Evolutionary conservation across 208 protist genomes (phyloP), one percentile per base, ranked within the genome.

Genomic region (Angomonas deanei): DNA sequence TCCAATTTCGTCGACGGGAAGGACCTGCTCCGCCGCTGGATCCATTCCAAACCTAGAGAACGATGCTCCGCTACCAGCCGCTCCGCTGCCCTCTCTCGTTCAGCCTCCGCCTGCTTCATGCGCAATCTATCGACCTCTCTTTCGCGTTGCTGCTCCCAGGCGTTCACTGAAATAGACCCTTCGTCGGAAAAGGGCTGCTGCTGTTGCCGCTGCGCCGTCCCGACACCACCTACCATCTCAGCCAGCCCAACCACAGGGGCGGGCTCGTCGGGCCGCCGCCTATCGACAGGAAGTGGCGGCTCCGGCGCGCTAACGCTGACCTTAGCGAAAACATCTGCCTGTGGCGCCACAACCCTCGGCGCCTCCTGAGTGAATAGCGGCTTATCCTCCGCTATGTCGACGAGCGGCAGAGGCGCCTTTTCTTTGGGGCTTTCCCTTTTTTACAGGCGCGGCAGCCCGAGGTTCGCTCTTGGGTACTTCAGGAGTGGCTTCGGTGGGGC

Each of bases 61-160:
- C 74, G 64, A 61, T 91, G 80, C 64, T 91, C 80, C 49, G 78
- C 72, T 27, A 81, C 82, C 17, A 73, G 78, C 50, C 77, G 27
- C 8, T 64, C 36, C 3, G 66, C 64, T 0, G 86, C 66, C 27
- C 76, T 58, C 30, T 72, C 63, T 48, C 65, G 66, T 79, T 92
- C 86, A 23, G 78, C 67, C 33, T 80, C 82, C 32, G 86, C 73
- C 47, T 86, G 80, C 53, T 66, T 73, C 28, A 73, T 66, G 31
- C 84, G 84, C 32, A 93, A 57, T 17, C 82, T 70, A 33, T 79
- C 78, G 39, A 96, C 60, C 67, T 96, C 86, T 42, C 72, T 65
- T 54, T 96, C 84, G 23, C 90, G 84, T 62, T 93, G 90, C 48
- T 81, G 71, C 70, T 93, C 86, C 86, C 90, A 96, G 3, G 67